phyloP scores from a whole-genome alignment of 1,284 basidiomycete genomes.

The Earliella scabrosa region DNA sequence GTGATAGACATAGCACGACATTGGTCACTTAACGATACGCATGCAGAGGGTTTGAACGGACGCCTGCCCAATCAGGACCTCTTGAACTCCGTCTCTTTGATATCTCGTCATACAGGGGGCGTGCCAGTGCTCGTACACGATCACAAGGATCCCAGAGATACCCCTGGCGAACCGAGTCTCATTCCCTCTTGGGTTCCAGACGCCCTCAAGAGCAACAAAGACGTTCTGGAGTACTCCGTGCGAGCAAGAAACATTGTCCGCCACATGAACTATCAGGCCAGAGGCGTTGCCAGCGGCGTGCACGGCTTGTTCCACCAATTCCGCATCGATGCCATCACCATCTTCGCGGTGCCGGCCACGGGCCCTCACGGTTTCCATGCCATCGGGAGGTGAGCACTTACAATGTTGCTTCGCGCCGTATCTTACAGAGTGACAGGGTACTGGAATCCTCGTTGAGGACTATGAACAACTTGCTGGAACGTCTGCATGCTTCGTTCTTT shows the following conservation, averaged over 20 bases:
- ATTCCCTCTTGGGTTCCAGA: constrained; percentile 51
- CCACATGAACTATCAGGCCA: constrained; percentile 71
- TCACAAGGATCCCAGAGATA: constrained; percentile 59
- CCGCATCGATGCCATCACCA: constrained; percentile 92
- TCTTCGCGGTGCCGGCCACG: constrained; percentile 85
- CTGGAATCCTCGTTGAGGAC: constrained; percentile 88
- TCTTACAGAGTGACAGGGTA: too few relatives aligned
- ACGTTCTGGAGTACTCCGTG: constrained; percentile 56
- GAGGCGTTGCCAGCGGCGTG: constrained; percentile 74
- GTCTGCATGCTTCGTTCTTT: constrained; percentile 95
- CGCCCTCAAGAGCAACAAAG: constrained; percentile 44
- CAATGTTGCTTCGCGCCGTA: neutral
- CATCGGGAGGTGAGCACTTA: constrained; percentile 71
- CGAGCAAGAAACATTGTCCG: constrained; percentile 66
- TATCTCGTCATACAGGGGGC: constrained; percentile 73
- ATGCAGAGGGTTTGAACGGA: constrained; percentile 90
- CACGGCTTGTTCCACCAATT: constrained; percentile 84
- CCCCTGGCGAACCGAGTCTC: constrained; percentile 36
- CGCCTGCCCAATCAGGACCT: constrained; percentile 96
- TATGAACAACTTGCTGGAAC: constrained; percentile 90
- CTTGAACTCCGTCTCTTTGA: constrained; percentile 80
- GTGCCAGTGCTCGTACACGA: constrained; percentile 83
- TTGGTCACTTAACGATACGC: neutral
- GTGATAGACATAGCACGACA: neutral
- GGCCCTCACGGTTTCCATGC: constrained; percentile 97